Conservation (phyloP, 257 asterid species). For the Vinca minor region DNA sequence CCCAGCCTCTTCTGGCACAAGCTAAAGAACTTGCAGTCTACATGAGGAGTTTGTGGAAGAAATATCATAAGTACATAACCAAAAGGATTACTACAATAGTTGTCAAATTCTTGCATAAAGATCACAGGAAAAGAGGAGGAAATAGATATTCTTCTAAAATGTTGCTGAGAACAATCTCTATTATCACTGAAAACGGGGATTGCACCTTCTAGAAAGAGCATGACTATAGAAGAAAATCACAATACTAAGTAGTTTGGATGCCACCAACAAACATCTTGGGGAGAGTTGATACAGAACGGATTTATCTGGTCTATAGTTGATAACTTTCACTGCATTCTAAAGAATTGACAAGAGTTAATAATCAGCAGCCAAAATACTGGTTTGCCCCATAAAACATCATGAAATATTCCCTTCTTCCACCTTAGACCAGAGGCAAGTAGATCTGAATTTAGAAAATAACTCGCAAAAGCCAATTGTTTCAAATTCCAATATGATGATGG, state of each 20-base stretch:
- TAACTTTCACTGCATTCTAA: neutral
- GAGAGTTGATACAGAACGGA: neutral
- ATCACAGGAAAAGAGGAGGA: no score
- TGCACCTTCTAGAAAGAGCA: neutral
- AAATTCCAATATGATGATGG: neutral
- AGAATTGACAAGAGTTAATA: neutral
- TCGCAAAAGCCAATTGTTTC: neutral
- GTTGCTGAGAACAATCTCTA: neutral
- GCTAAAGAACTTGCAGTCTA: conserved; percentile 89
- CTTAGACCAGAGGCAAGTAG: neutral
- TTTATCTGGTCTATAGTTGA: neutral
- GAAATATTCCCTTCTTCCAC: neutral
- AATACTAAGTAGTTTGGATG: neutral
- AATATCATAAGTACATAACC: conserved; percentile 1
- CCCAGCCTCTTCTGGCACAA: conserved; percentile 99
- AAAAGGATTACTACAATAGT: conserved; percentile 15
- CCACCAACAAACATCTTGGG: neutral
- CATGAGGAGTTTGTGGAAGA: conserved; percentile 12
- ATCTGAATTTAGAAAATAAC: neutral
- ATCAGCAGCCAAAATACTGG: neutral
- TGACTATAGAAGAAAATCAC: neutral
- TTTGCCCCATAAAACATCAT: neutral
- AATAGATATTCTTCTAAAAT: neutral
- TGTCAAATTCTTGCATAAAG: neutral
- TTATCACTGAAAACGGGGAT: neutral